Evolutionary conservation across 345 rosid species (phyloP).

Genomic region (Sisymbrium irio): DNA sequence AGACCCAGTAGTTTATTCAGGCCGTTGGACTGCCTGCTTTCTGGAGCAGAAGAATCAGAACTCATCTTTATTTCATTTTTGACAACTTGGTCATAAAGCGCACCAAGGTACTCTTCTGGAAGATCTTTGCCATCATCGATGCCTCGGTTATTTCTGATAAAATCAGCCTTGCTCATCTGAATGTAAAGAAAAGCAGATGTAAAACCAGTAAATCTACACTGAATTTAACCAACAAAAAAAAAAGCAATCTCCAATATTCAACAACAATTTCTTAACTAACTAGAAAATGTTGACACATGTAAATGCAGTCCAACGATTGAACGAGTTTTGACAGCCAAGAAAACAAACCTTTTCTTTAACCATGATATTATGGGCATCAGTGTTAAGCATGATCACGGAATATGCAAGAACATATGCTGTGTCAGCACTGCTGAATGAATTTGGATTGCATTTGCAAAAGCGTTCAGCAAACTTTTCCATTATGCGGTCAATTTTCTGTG

Average conservation of each 20-base stretch:
- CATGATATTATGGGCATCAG: constrained; percentile 95
- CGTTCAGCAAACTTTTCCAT: constrained; percentile 99
- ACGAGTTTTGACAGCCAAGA: constrained; percentile 17
- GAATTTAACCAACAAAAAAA: background rate
- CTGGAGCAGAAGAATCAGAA: constrained; percentile 72
- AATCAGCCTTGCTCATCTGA: constrained; percentile 92
- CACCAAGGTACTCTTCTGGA: constrained; percentile 83
- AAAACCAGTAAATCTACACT: background rate
- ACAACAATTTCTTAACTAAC: background rate
- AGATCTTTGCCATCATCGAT: constrained; percentile 97
- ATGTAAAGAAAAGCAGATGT: constrained; percentile 20
- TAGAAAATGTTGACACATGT: constrained; percentile 2
- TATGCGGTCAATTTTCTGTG: constrained; percentile 97
- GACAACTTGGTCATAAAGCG: constrained; percentile 81
- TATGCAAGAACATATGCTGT: constrained; percentile 96
- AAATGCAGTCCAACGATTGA: constrained; percentile 24
- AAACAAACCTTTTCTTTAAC: constrained; percentile 92
- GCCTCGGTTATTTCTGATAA: constrained; percentile 84
- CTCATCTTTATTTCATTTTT: constrained; percentile 94
- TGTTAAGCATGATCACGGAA: constrained; percentile 94
- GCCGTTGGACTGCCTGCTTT: constrained; percentile 82
- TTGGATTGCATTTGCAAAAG: constrained; percentile 88
- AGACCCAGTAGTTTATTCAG: constrained; percentile 81
- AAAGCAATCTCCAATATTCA: constrained; percentile 4
- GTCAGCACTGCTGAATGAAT: constrained; percentile 90